Evolutionary conservation across 345 rosid species (phyloP), one percentile per base, ranked within the genome.

Genomic region (Mangifera indica): DNA sequence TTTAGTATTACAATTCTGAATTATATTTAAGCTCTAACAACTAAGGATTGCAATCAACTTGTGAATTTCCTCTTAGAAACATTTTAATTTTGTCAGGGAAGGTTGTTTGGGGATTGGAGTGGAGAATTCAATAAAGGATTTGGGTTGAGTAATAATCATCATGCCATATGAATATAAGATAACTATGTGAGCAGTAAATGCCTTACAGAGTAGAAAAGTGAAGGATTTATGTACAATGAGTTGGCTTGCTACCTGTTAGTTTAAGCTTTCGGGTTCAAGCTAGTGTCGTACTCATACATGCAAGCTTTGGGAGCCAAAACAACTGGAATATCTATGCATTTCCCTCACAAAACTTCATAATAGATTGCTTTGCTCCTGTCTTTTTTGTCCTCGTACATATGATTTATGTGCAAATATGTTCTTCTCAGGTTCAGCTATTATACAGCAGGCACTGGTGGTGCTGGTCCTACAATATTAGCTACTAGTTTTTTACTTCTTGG

Each of bases 391-490:
- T 63, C 15, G 1, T 51, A 51, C 21, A 24, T 63, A 26, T 4
- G 37, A 54, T 63, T 40, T 37, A 45, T 29, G 7, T 46, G 57
- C 60, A 45, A 42, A 78, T 67, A 37, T 76, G 63, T 60, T 57
- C 57, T 69, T 80, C 57, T 77, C 88, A 94, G 98, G 84, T 94
- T 92, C 85, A 84, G 78, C 59, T 94, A 94, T 84, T 92, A 87
- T 82, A 94, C 99, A 73, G 99, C 99, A 74, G 98, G 99, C 65
- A 89, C 87, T 21, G 98, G 99, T 2, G 99, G 98, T 67, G 96
- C 98, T 74, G 98, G 98, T 70, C 99, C 99, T 44, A 94, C 99
- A 25, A 90, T 92, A 76, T 74, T 92, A 75, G 97, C 93, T 10
- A 89, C 98, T 20, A 94, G 96, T 74, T 94, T 94, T 77, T 84